A percentile compares a stretch with the other conserved stretches of the same genome.
Conservation (phyloP, 192 early-diverging fungal genomes). For the Ramicandelaber brevisporus region DNA sequence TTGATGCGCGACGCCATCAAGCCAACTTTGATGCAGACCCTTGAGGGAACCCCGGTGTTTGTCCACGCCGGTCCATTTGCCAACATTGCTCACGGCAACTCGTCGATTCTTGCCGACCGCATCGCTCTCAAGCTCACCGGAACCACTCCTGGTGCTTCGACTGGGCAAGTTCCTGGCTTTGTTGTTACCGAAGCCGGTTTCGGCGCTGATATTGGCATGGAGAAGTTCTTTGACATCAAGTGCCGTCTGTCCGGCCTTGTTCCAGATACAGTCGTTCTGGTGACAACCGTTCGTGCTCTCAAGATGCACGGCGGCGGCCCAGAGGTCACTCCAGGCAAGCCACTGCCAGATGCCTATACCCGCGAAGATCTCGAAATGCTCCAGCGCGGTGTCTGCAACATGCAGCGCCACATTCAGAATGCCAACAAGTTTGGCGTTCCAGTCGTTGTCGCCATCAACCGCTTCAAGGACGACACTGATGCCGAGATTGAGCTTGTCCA, state of each 20-base stretch:
- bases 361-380: conserved; percentile 72
- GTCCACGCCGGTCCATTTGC: conserved; percentile 98
- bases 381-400: conserved; percentile 58
- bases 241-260: conserved; percentile 69
- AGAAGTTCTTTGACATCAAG: conserved; percentile 99
- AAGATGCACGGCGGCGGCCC: conserved; percentile 98
- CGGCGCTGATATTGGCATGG: conserved; percentile 98
- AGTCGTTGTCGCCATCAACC: conserved; percentile 82
- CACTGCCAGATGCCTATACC: conserved; percentile 67
- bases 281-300: conserved; percentile 77
- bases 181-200: conserved; percentile 98
- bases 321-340: conserved; percentile 69
- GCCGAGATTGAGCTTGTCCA: conserved; percentile 67
- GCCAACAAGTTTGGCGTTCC: conserved; percentile 66
- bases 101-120: conserved; percentile 80
- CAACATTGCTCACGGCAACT: conserved; percentile 98
- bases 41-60: conserved; percentile 97
- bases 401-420: conserved; percentile 80
- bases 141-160: conserved; percentile 22
- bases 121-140: conserved; percentile 88
- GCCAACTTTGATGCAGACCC: conserved; percentile 95
- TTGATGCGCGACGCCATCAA: conserved; percentile 98
- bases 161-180: conserved; percentile 50
- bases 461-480: conserved; percentile 61
- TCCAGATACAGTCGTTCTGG: conserved; percentile 78